Percentiles rank a stretch among this genome's conserved stretches.
phyloP scores from a whole-genome alignment of 2,329 filamentous ascomycete species.

The Myriosclerotinia duriaeana region DNA sequence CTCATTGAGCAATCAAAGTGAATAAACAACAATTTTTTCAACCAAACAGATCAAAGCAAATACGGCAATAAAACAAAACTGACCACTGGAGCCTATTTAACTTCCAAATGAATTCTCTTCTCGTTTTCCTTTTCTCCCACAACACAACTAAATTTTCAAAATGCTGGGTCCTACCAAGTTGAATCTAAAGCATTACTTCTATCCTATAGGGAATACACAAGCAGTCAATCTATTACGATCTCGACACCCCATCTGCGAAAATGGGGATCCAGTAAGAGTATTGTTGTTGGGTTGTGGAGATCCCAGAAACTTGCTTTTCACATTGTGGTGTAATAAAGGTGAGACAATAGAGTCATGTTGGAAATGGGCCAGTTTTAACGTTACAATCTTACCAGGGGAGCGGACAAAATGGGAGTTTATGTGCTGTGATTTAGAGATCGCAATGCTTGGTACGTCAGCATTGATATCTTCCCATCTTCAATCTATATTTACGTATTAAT shows the following conservation, averaged over 20 bases:
- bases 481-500: background rate
- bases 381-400: background rate
- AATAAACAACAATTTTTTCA: background rate
- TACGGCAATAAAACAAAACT: background rate
- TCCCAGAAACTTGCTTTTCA: conserved; percentile 26
- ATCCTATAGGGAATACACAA: conserved; percentile 26
- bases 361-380: rapidly evolving
- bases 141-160: background rate
- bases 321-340: conserved; percentile 19
- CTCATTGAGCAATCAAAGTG: too few species aligned
- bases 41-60: background rate
- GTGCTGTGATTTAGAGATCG: conserved; percentile 14
- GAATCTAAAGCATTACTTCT: conserved; percentile 11
- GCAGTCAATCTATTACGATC: conserved; percentile 23
- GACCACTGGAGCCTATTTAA: background rate
- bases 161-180: conserved; percentile 15
- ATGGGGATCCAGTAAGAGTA: conserved; percentile 9
- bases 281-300: conserved; percentile 29
- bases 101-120: background rate
- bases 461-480: background rate
- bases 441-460: conserved; percentile 1
- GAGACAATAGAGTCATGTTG: background rate
- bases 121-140: too few species aligned
- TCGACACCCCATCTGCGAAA: conserved; percentile 4
- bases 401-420: conserved; percentile 1